Evolutionary conservation across 2,329 filamentous ascomycete genomes (phyloP), one percentile per base, ranked within the genome.

Genomic region (Byssothecium circinans): DNA sequence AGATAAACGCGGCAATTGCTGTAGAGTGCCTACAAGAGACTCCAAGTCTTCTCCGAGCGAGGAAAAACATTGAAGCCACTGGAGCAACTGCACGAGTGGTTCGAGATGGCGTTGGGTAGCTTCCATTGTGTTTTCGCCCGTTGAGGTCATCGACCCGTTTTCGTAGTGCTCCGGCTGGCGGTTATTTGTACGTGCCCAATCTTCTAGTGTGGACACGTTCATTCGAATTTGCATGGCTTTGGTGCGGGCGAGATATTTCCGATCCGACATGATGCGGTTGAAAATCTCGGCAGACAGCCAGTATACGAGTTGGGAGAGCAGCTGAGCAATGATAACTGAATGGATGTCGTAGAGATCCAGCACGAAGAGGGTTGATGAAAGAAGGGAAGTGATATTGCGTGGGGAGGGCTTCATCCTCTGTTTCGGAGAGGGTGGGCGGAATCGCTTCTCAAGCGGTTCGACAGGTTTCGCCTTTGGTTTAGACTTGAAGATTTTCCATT

Each of bases 191-290:
- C 92, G 82, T 1, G 94, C 92, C 94, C 94, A 99, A 65, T 99
- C 94, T 70, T 99, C 94, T 17, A 99, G 77, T 7, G 86, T 87
- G 0, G 94, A 97, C 6, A 99, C 85, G 68, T 99, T 99, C 91
- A 99, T 97, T 57, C 94, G 89, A 60, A 99, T 97, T 70, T 99
- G 94, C 94, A 99, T 99, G 3, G 94, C 94, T 72, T 99, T 99
- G 15, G 94, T 99, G 43, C 94, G 83, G 5, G 94, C 92, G 8
- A 99, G 79, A 64, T 96, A 99, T 68, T 92, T 91, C 56, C 90
- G 84, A 64, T 95, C 96, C 23, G 89, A 92, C 89, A 99, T 96
- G 70, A 99, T 89, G 49, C 92, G 87, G 71, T 99, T 99, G 76
- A 99, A 99, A 8, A 97, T 82, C 72, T 99, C 94, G 0, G 92